Conservation (phyloP, 2,329 filamentous ascomycete species). For the Monosporascus sp. region DNA sequence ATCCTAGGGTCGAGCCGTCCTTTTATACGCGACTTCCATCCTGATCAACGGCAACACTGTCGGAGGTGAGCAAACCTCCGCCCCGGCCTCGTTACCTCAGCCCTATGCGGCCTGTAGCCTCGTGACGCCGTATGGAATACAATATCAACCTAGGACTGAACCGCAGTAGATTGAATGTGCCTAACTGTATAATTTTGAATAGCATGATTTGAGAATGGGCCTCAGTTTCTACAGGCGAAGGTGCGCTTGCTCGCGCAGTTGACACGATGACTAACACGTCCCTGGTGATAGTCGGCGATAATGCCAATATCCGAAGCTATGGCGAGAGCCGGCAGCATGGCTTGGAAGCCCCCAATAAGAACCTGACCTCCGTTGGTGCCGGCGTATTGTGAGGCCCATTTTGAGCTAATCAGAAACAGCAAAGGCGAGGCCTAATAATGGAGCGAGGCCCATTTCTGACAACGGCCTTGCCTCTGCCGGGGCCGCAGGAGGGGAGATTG, state of each 20-base stretch:
- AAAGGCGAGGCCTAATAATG: neutral
- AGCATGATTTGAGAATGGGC: neutral
- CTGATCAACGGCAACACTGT: neutral
- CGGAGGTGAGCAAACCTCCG: neutral
- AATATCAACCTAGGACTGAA: neutral
- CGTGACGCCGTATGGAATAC: neutral
- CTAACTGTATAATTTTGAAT: neutral
- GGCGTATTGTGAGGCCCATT: neutral
- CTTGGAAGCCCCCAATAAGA: neutral
- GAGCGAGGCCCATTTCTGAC: neutral
- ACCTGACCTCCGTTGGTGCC: neutral
- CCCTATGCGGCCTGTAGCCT: neutral
- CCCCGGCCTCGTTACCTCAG: neutral
- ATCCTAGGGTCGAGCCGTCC: neutral
- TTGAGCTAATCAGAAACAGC: neutral
- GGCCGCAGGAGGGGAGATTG: neutral
- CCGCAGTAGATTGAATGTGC: neutral
- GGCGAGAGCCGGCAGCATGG: neutral
- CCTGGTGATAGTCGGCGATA: too few relatives aligned
- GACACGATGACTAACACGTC: too few relatives aligned
- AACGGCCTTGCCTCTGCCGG: neutral
- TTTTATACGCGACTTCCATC: neutral
- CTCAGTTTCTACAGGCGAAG: neutral
- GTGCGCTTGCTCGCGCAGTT: neutral
- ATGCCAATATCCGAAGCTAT: neutral